Conservation (phyloP, 208 protist species). For the Wallacemonas sp. region DNA sequence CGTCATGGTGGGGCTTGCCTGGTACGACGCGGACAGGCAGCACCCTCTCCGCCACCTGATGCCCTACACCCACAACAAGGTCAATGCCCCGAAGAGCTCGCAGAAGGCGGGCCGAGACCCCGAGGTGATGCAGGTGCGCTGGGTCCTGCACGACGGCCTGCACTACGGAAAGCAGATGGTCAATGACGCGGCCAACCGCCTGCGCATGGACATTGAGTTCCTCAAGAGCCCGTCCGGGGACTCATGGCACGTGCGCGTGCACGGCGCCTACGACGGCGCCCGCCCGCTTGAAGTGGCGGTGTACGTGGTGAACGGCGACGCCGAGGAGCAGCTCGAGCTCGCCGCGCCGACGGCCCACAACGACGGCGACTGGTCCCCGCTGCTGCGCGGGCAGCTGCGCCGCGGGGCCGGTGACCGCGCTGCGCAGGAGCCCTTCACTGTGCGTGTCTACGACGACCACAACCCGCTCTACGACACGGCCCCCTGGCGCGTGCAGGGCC, state of each 20-base stretch:
- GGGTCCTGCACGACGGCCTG: constrained; percentile 75
- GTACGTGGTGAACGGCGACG: constrained; percentile 66
- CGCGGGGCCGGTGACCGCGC: constrained; percentile 22
- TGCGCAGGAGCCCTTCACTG: constrained; percentile 41
- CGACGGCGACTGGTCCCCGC: constrained; percentile 60
- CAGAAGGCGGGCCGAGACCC: constrained; percentile 39
- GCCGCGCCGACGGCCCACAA: constrained; percentile 35
- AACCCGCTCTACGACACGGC: constrained; percentile 57
- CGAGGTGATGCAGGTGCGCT: constrained; percentile 67
- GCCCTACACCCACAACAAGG: constrained; percentile 71
- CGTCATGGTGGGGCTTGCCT: constrained; percentile 76
- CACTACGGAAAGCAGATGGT: constrained; percentile 77
- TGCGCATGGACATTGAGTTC: constrained; percentile 67
- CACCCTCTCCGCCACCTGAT: constrained; percentile 67
- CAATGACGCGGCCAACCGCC: constrained; percentile 50
- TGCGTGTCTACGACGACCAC: constrained; percentile 68
- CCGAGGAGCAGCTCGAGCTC: constrained; percentile 37
- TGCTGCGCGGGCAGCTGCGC: constrained; percentile 47
- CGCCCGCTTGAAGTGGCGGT: constrained; percentile 55
- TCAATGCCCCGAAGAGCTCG: constrained; percentile 40
- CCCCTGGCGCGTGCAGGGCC: constrained; percentile 65
- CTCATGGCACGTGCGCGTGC: constrained; percentile 82
- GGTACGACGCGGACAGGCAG: constrained; percentile 68
- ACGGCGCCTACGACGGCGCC: constrained; percentile 46
- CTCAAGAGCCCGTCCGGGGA: constrained; percentile 80